Evolutionary conservation across 2,329 filamentous ascomycete species (phyloP).

Genomic region (Incumbomyces lentus): DNA sequence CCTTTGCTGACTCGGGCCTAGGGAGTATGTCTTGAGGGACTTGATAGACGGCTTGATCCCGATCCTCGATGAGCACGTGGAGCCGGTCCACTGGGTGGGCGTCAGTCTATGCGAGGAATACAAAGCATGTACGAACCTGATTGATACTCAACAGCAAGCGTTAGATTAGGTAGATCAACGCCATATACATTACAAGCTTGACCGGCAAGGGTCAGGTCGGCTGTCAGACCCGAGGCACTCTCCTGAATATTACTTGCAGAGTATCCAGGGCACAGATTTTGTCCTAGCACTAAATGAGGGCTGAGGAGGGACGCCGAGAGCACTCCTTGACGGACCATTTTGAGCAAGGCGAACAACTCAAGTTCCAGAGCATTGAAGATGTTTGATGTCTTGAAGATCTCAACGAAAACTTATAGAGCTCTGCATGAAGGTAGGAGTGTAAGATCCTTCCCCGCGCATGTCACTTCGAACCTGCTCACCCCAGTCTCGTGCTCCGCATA

Average conservation of each 20-base stretch:
- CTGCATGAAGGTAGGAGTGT: no score
- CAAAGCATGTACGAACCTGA: slow-evolving; percentile 34
- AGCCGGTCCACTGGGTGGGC: slow-evolving; percentile 48
- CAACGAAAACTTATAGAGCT: no score
- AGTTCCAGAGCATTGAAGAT: no score
- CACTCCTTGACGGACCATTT: neutral
- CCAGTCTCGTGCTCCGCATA: no score
- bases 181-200: slow-evolving; percentile 52
- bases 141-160: slow-evolving; percentile 51
- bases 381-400: no score
- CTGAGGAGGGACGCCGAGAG: neutral
- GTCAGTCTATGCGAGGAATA: neutral
- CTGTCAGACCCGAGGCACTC: slow-evolving; percentile 46
- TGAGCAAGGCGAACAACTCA: neutral
- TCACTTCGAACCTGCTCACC: no score
- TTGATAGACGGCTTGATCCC: slow-evolving; percentile 60
- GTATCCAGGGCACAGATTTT: slow-evolving; percentile 29
- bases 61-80: slow-evolving; percentile 65
- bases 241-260: slow-evolving; percentile 28
- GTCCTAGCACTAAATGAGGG: neutral
- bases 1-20: slow-evolving; percentile 39
- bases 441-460: no score
- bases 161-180: slow-evolving; percentile 46
- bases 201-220: slow-evolving; percentile 60
- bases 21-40: slow-evolving; percentile 60